These are phyloP conservation scores for Taiwanofungus camphoratus DNA, from an alignment of 1,284 basidiomycete genomes.

Conservation along the genomic window DNA sequence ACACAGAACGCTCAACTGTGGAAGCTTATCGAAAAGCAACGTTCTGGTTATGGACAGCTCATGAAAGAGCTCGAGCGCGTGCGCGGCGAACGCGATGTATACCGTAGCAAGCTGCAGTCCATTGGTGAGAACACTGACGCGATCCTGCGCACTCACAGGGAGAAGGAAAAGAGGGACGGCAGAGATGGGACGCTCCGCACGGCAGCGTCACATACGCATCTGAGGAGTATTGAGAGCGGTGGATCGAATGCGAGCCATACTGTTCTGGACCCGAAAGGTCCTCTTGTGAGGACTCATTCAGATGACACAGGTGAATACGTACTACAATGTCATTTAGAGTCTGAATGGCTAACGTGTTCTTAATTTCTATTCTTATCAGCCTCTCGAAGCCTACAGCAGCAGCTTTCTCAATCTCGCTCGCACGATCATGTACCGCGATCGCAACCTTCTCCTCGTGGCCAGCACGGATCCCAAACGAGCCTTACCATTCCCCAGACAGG, in stretches of 20 bases:
- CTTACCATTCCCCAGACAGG: slow-evolving; percentile 13
- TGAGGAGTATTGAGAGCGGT: slow-evolving; percentile 22
- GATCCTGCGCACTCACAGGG: slow-evolving; percentile 26
- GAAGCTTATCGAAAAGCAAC: slow-evolving; percentile 89
- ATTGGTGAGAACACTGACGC: slow-evolving; percentile 35
- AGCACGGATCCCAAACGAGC: slow-evolving; percentile 18
- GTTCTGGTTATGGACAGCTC: slow-evolving; percentile 63
- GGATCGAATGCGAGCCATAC: slow-evolving; percentile 9
- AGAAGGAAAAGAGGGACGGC: slow-evolving; percentile 28
- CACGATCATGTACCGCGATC: slow-evolving; percentile 10
- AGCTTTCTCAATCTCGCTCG: slow-evolving; percentile 10
- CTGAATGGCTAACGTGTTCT: slow-evolving; percentile 2
- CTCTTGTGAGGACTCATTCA: slow-evolving; percentile 36
- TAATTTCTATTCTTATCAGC: slow-evolving; percentile 7
- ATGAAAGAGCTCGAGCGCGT: slow-evolving; percentile 79
- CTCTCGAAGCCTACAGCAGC: slow-evolving; percentile 4
- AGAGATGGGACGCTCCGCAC: slow-evolving; percentile 22
- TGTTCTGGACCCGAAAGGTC: slow-evolving; percentile 27
- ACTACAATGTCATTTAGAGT: not conserved
- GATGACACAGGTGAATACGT: slow-evolving; percentile 49
- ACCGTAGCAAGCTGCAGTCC: slow-evolving; percentile 44
- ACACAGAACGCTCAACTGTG: slow-evolving; percentile 84
- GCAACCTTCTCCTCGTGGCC: slow-evolving; percentile 9
- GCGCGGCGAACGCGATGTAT: slow-evolving; percentile 71
- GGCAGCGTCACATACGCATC: slow-evolving; percentile 24